Conservation (phyloP, 345 rosid species). For the Euphorbia peplus region DNA sequence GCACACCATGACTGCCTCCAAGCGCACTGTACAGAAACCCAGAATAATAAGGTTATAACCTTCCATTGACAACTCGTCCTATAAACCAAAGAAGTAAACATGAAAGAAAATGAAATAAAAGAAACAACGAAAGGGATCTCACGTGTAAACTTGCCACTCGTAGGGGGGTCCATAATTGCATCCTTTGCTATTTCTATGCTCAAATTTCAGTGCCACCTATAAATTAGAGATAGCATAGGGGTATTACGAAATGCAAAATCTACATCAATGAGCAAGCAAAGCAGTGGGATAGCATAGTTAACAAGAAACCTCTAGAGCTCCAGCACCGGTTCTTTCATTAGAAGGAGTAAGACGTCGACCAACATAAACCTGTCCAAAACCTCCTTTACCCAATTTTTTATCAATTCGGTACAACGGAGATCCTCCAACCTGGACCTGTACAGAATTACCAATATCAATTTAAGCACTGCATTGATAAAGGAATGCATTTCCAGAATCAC, state of each 20-base stretch:
- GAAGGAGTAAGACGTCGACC: slow-evolving; percentile 58
- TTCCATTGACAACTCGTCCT: neutral
- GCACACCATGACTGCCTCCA: slow-evolving; percentile 87
- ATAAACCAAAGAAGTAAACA: neutral
- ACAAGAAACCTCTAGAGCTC: slow-evolving; percentile 62
- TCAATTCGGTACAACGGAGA: slow-evolving; percentile 78
- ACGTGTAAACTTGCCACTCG: slow-evolving; percentile 99
- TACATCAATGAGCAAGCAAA: neutral
- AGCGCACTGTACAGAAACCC: slow-evolving; percentile 45
- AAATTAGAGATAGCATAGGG: slow-evolving; percentile 13
- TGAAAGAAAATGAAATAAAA: neutral
- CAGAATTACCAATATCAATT: slow-evolving; percentile 11
- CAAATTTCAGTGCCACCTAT: slow-evolving; percentile 96
- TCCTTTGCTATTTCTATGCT: slow-evolving; percentile 94
- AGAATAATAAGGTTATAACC: neutral
- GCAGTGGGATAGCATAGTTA: slow-evolving; percentile 2
- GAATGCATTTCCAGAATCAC: neutral
- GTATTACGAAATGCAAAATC: neutral
- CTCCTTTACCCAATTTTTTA: slow-evolving; percentile 91
- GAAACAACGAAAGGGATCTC: slow-evolving; percentile 26
- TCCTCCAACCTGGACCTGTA: slow-evolving; percentile 83
- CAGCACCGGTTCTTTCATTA: slow-evolving; percentile 64
- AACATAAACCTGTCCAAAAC: slow-evolving; percentile 95
- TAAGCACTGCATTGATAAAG: neutral
- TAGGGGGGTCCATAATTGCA: slow-evolving; percentile 90